Percentiles rank a stretch among this genome's conserved stretches.
Conservation (phyloP, 2,329 filamentous ascomycete species). For the Talaromyces sp. region DNA sequence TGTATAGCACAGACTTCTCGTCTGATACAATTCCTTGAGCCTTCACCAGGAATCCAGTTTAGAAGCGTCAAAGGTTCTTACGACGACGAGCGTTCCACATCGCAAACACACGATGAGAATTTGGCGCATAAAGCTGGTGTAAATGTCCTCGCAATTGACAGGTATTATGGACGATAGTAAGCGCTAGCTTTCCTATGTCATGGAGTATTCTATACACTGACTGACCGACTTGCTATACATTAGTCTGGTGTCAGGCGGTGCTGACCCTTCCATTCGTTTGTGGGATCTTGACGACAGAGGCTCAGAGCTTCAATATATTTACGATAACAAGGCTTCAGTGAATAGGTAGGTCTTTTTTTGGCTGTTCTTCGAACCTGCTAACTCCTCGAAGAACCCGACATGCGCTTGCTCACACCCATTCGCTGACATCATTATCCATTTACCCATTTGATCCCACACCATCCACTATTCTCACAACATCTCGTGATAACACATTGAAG, state of each 20-base stretch:
- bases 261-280: conserved; percentile 76
- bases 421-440: conserved; percentile 47
- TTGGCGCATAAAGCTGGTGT: conserved; percentile 73
- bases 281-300: conserved; percentile 75
- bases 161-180: conserved; percentile 73
- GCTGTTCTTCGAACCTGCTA: conserved; percentile 47
- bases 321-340: conserved; percentile 50
- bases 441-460: conserved; percentile 49
- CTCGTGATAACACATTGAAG: conserved; percentile 46
- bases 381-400: conserved; percentile 35
- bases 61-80: conserved; percentile 36
- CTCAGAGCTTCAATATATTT: conserved; percentile 50
- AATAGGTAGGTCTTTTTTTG: conserved; percentile 26
- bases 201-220: conserved; percentile 23
- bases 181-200: conserved; percentile 16
- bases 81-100: conserved; percentile 8
- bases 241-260: conserved; percentile 78
- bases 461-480: conserved; percentile 45
- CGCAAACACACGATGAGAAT: conserved; percentile 23
- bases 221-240: background rate
- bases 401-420: conserved; percentile 42
- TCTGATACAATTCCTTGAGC: conserved; percentile 66
- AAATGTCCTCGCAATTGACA: conserved; percentile 74
- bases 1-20: conserved; percentile 63
- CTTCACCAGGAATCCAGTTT: conserved; percentile 66